Conservation (phyloP, 1,284 basidiomycete species). For the Leccinum pallidistipes region DNA sequence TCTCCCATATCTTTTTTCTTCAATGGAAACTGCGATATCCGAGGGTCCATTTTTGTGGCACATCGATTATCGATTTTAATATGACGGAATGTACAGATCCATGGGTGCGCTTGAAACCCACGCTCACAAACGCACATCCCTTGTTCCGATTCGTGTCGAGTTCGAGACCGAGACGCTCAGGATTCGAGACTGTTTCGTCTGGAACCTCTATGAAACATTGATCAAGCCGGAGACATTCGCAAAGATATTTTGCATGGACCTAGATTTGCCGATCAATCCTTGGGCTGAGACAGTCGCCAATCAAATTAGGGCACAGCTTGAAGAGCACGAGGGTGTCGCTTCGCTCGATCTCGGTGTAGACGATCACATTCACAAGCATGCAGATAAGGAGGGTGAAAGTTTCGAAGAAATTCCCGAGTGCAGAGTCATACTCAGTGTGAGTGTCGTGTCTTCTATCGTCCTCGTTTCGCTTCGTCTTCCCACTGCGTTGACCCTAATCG, state of each 20-base stretch:
- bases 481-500: constrained; percentile 13
- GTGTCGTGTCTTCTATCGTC: constrained; percentile 32
- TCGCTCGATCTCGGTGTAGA: constrained; percentile 74
- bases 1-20: constrained; percentile 15
- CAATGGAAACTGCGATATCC: constrained; percentile 13
- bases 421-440: constrained; percentile 85
- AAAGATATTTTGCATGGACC: constrained; percentile 82
- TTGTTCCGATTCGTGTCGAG: constrained; percentile 93
- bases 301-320: constrained; percentile 88
- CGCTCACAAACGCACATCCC: constrained; percentile 62
- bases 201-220: constrained; percentile 86
- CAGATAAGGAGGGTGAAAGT: constrained; percentile 34
- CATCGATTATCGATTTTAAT: constrained; percentile 18
- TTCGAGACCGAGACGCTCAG: constrained; percentile 91
- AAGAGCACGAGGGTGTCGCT: constrained; percentile 82
- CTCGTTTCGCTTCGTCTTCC: constrained; percentile 12
- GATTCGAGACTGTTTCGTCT: constrained; percentile 95
- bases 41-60: constrained; percentile 21
- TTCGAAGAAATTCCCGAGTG: constrained; percentile 77
- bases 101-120: constrained; percentile 66
- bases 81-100: constrained; percentile 44
- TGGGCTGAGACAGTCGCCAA: constrained; percentile 81
- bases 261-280: constrained; percentile 69
- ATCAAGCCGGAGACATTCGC: constrained; percentile 87
- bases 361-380: constrained; percentile 46